Conservation (phyloP, 345 rosid species). For the Gossypium arboreum region DNA sequence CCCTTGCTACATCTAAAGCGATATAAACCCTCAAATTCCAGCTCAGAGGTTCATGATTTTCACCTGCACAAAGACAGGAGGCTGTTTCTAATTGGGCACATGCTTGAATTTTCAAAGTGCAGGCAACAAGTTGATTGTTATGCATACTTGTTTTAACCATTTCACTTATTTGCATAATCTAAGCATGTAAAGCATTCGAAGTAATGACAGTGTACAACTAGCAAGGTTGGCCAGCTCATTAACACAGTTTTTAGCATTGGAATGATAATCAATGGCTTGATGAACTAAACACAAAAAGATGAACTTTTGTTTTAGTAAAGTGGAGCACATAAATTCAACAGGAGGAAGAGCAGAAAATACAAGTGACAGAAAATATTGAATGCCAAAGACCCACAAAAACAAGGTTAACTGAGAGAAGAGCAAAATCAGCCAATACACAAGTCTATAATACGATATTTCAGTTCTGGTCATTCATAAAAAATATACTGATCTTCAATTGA, state of each 20-base stretch:
- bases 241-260: background rate
- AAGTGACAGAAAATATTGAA: background rate
- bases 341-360: background rate
- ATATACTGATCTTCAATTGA: background rate
- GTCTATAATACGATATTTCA: background rate
- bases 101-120: background rate
- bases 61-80: conserved; percentile 39
- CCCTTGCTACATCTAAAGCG: conserved; percentile 90
- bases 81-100: background rate
- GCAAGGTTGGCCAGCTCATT: background rate
- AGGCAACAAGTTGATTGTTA: background rate
- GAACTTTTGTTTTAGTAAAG: background rate
- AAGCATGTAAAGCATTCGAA: background rate
- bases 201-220: background rate
- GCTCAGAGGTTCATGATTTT: conserved; percentile 47
- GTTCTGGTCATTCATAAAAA: background rate
- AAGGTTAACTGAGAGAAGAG: background rate
- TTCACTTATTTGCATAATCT: background rate
- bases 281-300: background rate
- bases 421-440: background rate
- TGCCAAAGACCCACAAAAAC: conserved; percentile 12
- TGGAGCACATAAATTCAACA: background rate
- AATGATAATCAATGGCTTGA: background rate
- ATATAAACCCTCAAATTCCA: conserved; percentile 87
- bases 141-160: background rate